Evolutionary conservation across 495 filamentous ascomycete genomes (phyloP).

Genomic region (Parathielavia appendiculata): DNA sequence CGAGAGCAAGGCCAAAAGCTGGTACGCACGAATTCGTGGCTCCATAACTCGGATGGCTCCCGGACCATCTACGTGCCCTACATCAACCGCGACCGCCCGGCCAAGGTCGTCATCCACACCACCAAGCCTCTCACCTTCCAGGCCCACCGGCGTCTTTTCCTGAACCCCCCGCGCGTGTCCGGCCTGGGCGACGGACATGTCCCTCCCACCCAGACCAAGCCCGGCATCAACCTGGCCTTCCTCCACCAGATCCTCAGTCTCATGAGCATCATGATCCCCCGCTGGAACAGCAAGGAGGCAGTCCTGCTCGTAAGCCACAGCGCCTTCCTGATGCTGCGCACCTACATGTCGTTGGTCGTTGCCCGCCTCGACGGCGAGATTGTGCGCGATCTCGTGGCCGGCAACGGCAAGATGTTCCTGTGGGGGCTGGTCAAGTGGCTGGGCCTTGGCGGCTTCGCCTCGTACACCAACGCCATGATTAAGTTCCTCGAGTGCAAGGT

Average conservation of each 20-base stretch:
- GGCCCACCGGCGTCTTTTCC: conserved; percentile 87
- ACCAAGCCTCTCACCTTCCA: conserved; percentile 94
- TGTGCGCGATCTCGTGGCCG: conserved; percentile 89
- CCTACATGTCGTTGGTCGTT: conserved; percentile 89
- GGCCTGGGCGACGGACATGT: conserved; percentile 71
- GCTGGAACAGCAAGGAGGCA: conserved; percentile 92
- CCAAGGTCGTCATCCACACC: conserved; percentile 86
- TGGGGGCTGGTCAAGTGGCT: conserved; percentile 82
- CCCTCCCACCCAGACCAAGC: conserved; percentile 83
- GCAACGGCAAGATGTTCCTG: conserved; percentile 81
- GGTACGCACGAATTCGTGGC: conserved; percentile 83
- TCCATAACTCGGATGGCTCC: conserved; percentile 88
- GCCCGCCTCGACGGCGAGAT: conserved; percentile 94
- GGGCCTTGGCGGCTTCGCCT: conserved; percentile 62
- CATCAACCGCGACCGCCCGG: conserved; percentile 68
- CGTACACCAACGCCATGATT: conserved; percentile 94
- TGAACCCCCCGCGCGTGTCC: conserved; percentile 79
- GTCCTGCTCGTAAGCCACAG: conserved; percentile 82
- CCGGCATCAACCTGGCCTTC: conserved; percentile 95
- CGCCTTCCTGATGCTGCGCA: conserved; percentile 81
- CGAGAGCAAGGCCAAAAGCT: conserved; percentile 72
- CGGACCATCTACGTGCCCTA: conserved; percentile 94
- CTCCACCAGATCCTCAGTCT: conserved; percentile 94
- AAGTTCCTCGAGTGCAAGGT: conserved; percentile 98
- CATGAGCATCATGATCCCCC: conserved; percentile 93